These are phyloP conservation scores for Stylonectria norvegica DNA, from an alignment of 2,329 filamentous ascomycete species.

Conservation along the genomic window DNA sequence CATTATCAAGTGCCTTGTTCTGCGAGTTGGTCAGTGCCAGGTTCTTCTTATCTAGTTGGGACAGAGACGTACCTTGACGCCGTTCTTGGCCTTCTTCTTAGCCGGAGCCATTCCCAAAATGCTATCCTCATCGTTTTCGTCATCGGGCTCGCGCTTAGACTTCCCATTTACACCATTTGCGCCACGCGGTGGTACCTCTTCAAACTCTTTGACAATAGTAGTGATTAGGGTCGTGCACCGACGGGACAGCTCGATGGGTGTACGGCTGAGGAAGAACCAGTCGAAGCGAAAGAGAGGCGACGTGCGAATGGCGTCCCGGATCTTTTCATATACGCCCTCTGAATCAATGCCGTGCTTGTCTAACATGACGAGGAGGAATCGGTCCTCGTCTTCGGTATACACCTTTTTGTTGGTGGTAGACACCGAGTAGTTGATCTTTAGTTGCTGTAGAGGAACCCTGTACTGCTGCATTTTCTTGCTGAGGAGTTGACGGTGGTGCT, in stretches of 20 bases:
- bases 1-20: slow-evolving; percentile 90
- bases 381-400: slow-evolving; percentile 96
- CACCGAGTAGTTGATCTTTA: slow-evolving; percentile 98
- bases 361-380: slow-evolving; percentile 89
- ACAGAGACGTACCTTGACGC: slow-evolving; percentile 66
- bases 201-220: slow-evolving; percentile 92
- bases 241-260: slow-evolving; percentile 85
- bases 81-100: slow-evolving; percentile 92
- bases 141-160: slow-evolving; percentile 71
- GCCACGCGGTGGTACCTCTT: slow-evolving; percentile 57
- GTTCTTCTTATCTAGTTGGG: neutral
- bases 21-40: slow-evolving; percentile 37
- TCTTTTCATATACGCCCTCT: slow-evolving; percentile 85
- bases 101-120: slow-evolving; percentile 77
- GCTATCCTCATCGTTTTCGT: slow-evolving; percentile 80
- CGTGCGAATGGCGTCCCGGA: slow-evolving; percentile 95
- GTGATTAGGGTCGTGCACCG: slow-evolving; percentile 92
- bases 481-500: slow-evolving; percentile 89
- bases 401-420: slow-evolving; percentile 99
- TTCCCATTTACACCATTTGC: slow-evolving; percentile 62
- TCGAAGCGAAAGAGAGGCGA: slow-evolving; percentile 95
- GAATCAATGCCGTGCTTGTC: slow-evolving; percentile 90
- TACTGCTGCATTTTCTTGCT: slow-evolving; percentile 95
- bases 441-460: slow-evolving; percentile 93
- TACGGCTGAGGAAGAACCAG: slow-evolving; percentile 98